phyloP scores from a whole-genome alignment of 805 yeast genomes.

The Kuraishia hungarica region DNA sequence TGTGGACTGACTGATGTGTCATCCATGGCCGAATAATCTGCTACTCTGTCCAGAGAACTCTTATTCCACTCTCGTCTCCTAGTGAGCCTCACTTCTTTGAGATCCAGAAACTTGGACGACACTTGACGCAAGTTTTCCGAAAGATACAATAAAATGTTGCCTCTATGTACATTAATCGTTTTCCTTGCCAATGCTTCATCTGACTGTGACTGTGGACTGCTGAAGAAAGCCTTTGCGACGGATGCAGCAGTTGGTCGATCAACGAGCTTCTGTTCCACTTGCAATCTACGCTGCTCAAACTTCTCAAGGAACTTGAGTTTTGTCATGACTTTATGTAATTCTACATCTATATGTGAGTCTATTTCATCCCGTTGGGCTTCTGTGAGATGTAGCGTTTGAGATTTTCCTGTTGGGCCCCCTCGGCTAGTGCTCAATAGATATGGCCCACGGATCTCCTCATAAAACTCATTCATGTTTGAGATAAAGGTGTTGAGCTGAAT shows the following conservation, averaged over 20 bases:
- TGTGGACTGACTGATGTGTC: slow-evolving; percentile 2
- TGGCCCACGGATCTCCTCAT: slow-evolving; percentile 23
- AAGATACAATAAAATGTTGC: slow-evolving; percentile 40
- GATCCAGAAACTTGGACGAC: slow-evolving; percentile 34
- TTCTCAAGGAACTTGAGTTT: slow-evolving; percentile 39
- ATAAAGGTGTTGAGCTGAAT: slow-evolving; percentile 25
- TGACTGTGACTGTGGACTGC: slow-evolving; percentile 21
- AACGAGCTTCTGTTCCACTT: slow-evolving; percentile 13
- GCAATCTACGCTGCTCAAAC: slow-evolving; percentile 40
- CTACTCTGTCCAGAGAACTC: slow-evolving; percentile 18
- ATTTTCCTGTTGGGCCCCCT: slow-evolving; percentile 12
- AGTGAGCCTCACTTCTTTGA: slow-evolving; percentile 40
- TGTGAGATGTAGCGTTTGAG: slow-evolving; percentile 11
- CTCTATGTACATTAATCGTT: slow-evolving; percentile 35
- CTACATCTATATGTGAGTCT: slow-evolving; percentile 45
- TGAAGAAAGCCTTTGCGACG: slow-evolving; percentile 12
- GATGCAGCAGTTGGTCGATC: slow-evolving; percentile 6
- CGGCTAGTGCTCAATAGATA: slow-evolving; percentile 19
- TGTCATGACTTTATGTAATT: slow-evolving; percentile 42
- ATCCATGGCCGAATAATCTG: background rate
- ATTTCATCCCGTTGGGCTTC: slow-evolving; percentile 25
- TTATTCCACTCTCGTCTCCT: slow-evolving; percentile 30
- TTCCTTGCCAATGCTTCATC: slow-evolving; percentile 26
- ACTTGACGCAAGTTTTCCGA: slow-evolving; percentile 32
- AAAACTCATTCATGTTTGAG: slow-evolving; percentile 22